Evolutionary conservation across 805 yeast genomes (phyloP), one percentile per base, ranked within the genome.

Genomic region (Saccharomyces eubayanus): DNA sequence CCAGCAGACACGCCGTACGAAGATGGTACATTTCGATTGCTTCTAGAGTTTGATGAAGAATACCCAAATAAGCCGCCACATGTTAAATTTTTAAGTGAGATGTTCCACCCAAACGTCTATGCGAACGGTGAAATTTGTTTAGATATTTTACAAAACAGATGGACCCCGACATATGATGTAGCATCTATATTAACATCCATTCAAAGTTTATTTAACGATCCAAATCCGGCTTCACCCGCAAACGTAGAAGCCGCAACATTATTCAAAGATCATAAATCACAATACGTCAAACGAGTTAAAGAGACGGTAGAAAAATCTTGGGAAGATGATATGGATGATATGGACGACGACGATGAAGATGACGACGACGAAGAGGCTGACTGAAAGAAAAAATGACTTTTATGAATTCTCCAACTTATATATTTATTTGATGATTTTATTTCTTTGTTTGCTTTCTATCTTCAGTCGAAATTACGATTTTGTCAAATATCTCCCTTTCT

Each of bases 131-230:
- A 94, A 65, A 81, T 94, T 58, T 94, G 99, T 74, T 78, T 94
- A 58, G 99, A 94, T 73, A 94, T 94, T 60, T 75, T 94, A 60
- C 99, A 94, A 69, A 94, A 92, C 74, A 79, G 98, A 68, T 94
- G 99, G 99, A 87, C 96, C 28, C 99, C 99, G 11, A 94, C 99
- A 0, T 94, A 92, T 67, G 99, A 94, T 66, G 99, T 94, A 41
- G 90, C 96, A 10, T 89, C 96, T 11, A 92, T 94, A 53, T 77
- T 94, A 62, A 94, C 99, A 1, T 88, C 96, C 28, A 84, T 94
- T 55, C 99, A 94, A 69, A 84, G 91, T 53, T 77, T 94, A 58
- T 76, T 94, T 62, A 94, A 94, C 71, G 99, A 94, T 68, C 99
- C 99, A 16, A 94, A 94, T 68, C 95, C 91, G 49, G 84, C 91